Evolutionary conservation across 106 monocot species (phyloP).

Genomic region (Acorus gramineus): DNA sequence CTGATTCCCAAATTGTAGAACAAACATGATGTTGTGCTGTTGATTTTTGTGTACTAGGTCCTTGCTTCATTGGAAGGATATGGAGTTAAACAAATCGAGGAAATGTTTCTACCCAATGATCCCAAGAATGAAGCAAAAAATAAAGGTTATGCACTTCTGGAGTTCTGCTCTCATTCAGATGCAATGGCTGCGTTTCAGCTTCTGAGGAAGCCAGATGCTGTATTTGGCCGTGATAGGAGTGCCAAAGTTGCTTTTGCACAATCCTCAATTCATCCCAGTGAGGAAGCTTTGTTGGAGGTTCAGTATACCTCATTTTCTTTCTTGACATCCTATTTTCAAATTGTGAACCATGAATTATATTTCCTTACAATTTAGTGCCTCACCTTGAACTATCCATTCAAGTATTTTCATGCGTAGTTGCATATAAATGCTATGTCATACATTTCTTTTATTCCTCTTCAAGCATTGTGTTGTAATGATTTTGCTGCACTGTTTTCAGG

Average conservation of each 20-base stretch:
- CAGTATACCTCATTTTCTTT: no score
- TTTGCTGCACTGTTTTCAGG: conserved; percentile 13
- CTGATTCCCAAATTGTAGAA: no score
- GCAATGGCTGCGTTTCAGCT: conserved; percentile 53
- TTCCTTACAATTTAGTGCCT: no score
- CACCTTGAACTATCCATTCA: no score
- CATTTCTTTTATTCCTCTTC: no score
- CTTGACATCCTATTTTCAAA: no score
- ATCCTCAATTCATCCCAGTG: conserved; percentile 19
- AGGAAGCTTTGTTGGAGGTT: conserved; percentile 31
- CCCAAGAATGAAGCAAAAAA: conserved; percentile 38
- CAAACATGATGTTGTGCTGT: not conserved
- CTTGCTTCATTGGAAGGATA: conserved; percentile 35
- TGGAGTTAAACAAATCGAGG: conserved; percentile 36
- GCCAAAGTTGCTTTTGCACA: conserved; percentile 59
- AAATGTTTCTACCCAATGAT: conserved; percentile 36
- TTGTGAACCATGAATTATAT: no score
- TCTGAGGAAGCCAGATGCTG: conserved; percentile 45
- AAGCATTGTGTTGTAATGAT: not conserved
- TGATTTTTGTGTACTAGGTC: conserved; percentile 25
- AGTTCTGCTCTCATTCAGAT: conserved; percentile 43
- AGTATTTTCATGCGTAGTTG: no score
- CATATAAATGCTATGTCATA: no score
- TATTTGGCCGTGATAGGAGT: conserved; percentile 42
- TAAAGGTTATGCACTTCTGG: conserved; percentile 54